phyloP scores from a whole-genome alignment of 495 filamentous ascomycete species.

The Hypoxylon lienhwacheense region DNA sequence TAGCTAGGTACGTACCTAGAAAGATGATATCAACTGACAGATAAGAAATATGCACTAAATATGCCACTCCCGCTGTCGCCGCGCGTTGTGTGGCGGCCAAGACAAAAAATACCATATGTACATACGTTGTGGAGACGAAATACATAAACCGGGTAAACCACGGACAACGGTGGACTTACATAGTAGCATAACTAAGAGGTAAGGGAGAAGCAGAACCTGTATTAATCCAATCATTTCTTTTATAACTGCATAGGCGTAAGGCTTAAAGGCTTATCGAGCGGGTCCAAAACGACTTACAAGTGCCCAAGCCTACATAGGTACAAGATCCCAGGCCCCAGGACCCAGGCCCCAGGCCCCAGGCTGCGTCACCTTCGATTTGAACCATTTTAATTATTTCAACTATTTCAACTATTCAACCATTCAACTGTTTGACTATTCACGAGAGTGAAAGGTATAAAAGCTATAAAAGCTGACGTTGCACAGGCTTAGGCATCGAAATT shows the following conservation, averaged over 20 bases:
- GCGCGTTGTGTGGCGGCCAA: constrained; percentile 32
- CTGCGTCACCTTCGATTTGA: constrained; percentile 27
- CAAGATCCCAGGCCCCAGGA: background rate
- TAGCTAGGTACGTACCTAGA: constrained; percentile 1
- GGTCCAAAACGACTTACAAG: constrained; percentile 10
- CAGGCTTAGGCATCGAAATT: constrained; percentile 6
- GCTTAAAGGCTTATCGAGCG: constrained; percentile 18
- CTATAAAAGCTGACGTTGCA: constrained; percentile 13
- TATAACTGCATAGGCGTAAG: too few species aligned
- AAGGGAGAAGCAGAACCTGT: too few species aligned
- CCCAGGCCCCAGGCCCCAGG: constrained; percentile 18
- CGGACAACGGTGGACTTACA: constrained; percentile 4
- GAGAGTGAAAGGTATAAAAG: too few species aligned
- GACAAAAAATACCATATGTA: background rate
- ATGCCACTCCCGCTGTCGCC: constrained; percentile 6
- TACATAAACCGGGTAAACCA: constrained; percentile 6
- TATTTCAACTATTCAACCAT: too few species aligned
- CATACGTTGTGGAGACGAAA: too few species aligned
- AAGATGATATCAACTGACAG: background rate
- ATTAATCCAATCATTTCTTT: too few species aligned
- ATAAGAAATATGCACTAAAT: background rate
- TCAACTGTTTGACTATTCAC: too few species aligned
- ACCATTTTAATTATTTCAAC: constrained; percentile 8
- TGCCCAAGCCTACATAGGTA: too few species aligned
- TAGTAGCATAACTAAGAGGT: too few species aligned